Base-by-base conservation (phyloP, 2,329 filamentous ascomycete genomes). In the Neoarthrinium moseri region DNA sequence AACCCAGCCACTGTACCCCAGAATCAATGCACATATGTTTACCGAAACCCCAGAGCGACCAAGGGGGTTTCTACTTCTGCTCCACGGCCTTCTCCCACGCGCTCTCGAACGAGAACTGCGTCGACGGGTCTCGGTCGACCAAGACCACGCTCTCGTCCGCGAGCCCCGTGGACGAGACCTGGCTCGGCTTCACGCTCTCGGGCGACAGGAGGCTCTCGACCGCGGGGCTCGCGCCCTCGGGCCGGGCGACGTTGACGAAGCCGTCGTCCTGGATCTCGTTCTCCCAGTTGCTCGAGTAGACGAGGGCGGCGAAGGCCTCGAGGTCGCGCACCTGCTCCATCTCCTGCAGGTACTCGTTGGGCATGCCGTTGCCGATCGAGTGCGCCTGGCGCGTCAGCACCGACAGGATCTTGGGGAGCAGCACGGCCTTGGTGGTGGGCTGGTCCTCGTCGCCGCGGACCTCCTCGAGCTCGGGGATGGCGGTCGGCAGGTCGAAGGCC, bases 331-430 rank as follows among this genome's bases (percentile, higher is more conserved):
- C 86, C 43, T 76, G 68, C 67, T 95, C 89, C 76, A 95, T 89
- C 30, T 84, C 81, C 56, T 83, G 78, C 24, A 87, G 73, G 61
- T 87, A 87, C 70, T 79, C 84, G 65, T 80, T 89, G 47, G 78
- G 83, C 68, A 81, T 79, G 56, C 89, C 89, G 58, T 86, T 85
- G 43, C 91, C 92, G 55, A 99, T 95, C 44, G 76, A 79, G 65
- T 96, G 91, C 5, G 92, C 92, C 71, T 99, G 91, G 55, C 90
- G 83, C 30, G 91, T 94, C 57, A 97, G 80, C 5, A 95, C 86
- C 3, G 92, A 95, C 27, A 99, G 75, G 43, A 95, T 86, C 66
- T 89, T 95, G 37, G 94, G 94, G 32, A 99, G 78, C 26, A 80
- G 66, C n/a, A 83, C 72, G 13, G 71, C 66, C 69, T 91, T 92